phyloP scores from a whole-genome alignment of 2,329 filamentous ascomycete species.

The Alternaria burnsii region DNA sequence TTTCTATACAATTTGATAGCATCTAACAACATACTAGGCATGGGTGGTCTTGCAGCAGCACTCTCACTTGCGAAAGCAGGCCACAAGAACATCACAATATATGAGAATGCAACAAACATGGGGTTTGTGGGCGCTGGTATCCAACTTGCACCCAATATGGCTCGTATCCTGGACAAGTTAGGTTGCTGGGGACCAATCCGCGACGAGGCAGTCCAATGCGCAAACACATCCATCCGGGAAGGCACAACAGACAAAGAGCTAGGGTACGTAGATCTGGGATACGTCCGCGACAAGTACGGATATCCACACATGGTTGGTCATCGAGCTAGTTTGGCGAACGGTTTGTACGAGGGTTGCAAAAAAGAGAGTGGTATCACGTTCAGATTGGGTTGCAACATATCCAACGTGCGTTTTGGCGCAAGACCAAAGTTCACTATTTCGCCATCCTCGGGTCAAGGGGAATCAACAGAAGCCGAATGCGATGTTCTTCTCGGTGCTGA shows the following conservation, averaged over 20 bases:
- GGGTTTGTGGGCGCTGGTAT: slow-evolving; percentile 88
- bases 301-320: slow-evolving; percentile 85
- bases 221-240: slow-evolving; percentile 77
- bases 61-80: slow-evolving; percentile 79
- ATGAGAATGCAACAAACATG: slow-evolving; percentile 74
- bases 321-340: slow-evolving; percentile 73
- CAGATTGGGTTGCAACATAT: slow-evolving; percentile 68
- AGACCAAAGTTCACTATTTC: slow-evolving; percentile 67
- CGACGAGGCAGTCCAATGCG: slow-evolving; percentile 74
- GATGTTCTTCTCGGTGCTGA: slow-evolving; percentile 58
- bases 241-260: slow-evolving; percentile 75
- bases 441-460: slow-evolving; percentile 61
- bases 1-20: not conserved
- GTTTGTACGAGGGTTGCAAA: slow-evolving; percentile 75
- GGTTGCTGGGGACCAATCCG: slow-evolving; percentile 77
- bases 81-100: slow-evolving; percentile 77
- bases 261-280: slow-evolving; percentile 72
- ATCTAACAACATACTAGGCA: slow-evolving; percentile 61
- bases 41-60: slow-evolving; percentile 78
- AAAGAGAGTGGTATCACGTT: slow-evolving; percentile 70
- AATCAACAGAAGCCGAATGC: slow-evolving; percentile 62
- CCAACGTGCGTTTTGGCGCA: slow-evolving; percentile 64
- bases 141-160: slow-evolving; percentile 84
- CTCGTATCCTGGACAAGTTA: slow-evolving; percentile 74
- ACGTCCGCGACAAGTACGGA: slow-evolving; percentile 73